Percentiles rank a stretch among this genome's conserved stretches.
Evolutionary conservation across 169 alveolate species (phyloP).

Genomic region (Cryptosporidium muris): DNA sequence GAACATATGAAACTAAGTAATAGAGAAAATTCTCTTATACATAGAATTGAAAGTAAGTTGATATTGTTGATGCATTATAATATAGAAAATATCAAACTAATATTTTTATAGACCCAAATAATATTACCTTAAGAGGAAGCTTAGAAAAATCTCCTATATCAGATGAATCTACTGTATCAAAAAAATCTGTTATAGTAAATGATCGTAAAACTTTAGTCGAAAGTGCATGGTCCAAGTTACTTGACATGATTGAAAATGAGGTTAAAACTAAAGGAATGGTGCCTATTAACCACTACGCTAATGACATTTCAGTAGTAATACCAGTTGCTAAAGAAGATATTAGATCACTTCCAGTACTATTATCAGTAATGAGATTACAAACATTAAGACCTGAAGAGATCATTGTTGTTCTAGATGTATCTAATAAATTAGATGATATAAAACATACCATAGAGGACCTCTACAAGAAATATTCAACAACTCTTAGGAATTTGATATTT

Average conservation of each 20-base stretch:
- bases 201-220: constrained; percentile 20
- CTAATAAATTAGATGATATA: constrained; percentile 14
- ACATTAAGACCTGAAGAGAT: constrained; percentile 65
- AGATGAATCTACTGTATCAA: no score
- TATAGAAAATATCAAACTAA: no score
- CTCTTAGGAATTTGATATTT: constrained; percentile 32
- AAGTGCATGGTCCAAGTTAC: constrained; percentile 5
- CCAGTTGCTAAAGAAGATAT: constrained; percentile 62
- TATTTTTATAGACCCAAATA: no score
- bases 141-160: no score
- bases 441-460: neutral
- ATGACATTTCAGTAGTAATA: constrained; percentile 44
- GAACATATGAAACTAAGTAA: no score
- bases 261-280: constrained; percentile 7
- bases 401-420: constrained; percentile 40
- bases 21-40: no score
- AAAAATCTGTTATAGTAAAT: no score
- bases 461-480: constrained; percentile 19
- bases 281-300: constrained; percentile 48
- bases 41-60: no score
- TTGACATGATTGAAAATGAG: constrained; percentile 45
- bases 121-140: no score
- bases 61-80: no score
- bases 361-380: constrained; percentile 50
- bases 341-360: constrained; percentile 49